Evolutionary conservation across 2,329 filamentous ascomycete species (phyloP), one percentile per base, ranked within the genome.

Genomic region (Bipolaris zeicola): DNA sequence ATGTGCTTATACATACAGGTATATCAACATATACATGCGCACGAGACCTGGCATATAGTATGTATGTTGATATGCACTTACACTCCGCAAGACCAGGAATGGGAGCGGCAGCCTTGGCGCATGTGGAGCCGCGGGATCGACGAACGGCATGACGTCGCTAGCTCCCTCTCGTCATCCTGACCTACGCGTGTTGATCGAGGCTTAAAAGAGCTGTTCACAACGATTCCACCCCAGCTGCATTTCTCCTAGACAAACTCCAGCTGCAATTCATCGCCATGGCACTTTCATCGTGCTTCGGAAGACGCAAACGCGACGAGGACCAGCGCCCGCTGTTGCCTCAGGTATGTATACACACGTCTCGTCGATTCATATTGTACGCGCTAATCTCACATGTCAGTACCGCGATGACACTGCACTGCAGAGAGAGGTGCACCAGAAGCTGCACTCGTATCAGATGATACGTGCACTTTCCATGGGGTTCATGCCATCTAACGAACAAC

Each of bases 371-470:
- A 11, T 34, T 28, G 6, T 14, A 44, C 41, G n/a, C 37, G 26
- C 51, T 58, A 24, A 52, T 6, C 11, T n/a, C 20, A 7, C 26
- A 20, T 5, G 3, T 8, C 26, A 67, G 64, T 95, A 95, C 81
- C 82, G 87, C 68, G 89, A 96, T 75, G 91, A 95, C 68, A 96
- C 93, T 1, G 79, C 82, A 31, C 80, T 93, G 51, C 66, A 69
- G 82, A 83, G 87, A 45, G 82, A 87, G 67, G 83, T 96, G 56
- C 91, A 94, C 70, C 87, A 94, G 76, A 97, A 96, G 81, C 84
- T 98, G 58, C 94, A 96, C 78, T 89, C 89, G 24, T 97, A 96
- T 73, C 92, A 96, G 81, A 96, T 96, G 89, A 74, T 92, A 26
- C 85, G 90, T 50, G 94, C 94, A 52, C 75, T 97, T 8, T 85